A percentile compares a stretch with the other conserved stretches of the same genome.
phyloP scores from a whole-genome alignment of 2,329 filamentous ascomycete species.

The Trichoderma cornu-damae region DNA sequence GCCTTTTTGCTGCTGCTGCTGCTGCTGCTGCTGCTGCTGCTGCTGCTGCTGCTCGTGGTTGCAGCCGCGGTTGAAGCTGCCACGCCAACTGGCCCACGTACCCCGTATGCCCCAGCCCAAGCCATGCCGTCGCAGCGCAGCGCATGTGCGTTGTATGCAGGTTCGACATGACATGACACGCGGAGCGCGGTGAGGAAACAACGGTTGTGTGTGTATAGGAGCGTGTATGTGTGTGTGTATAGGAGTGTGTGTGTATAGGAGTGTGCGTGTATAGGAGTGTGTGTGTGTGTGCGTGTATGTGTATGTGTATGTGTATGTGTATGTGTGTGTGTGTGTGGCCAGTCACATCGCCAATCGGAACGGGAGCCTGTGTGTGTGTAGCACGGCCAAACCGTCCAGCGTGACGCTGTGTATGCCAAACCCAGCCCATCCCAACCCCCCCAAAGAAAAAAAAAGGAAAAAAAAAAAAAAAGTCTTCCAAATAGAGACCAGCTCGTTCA shows the following conservation, averaged over 20 bases:
- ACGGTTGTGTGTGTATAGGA: too few relatives aligned
- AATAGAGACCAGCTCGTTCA: not conserved
- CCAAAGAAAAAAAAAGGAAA: too few relatives aligned
- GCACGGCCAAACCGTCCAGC: constrained; percentile 7
- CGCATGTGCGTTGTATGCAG: not conserved
- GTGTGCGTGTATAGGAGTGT: not conserved
- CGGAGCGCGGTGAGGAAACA: constrained; percentile 1
- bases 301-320: not conserved
- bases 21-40: not conserved
- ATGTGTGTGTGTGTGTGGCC: constrained; percentile 7
- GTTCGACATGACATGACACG: not conserved
- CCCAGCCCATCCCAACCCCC: not conserved
- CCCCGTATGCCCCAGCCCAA: not conserved
- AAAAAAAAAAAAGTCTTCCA: too few relatives aligned
- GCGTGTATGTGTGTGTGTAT: not conserved
- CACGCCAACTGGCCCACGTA: not conserved
- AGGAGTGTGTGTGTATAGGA: not conserved
- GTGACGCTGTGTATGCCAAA: constrained; percentile 14
- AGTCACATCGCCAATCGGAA: constrained; percentile 15
- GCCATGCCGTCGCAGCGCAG: not conserved
- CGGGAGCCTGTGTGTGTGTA: constrained; percentile 6
- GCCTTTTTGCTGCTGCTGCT: not conserved
- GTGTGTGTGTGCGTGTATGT: not conserved
- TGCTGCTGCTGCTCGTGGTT: not conserved
- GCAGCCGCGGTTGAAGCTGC: not conserved